These are phyloP conservation scores for Lizanozyma gosingica DNA, from an alignment of 1,139 yeast species.

Conservation along the genomic window DNA sequence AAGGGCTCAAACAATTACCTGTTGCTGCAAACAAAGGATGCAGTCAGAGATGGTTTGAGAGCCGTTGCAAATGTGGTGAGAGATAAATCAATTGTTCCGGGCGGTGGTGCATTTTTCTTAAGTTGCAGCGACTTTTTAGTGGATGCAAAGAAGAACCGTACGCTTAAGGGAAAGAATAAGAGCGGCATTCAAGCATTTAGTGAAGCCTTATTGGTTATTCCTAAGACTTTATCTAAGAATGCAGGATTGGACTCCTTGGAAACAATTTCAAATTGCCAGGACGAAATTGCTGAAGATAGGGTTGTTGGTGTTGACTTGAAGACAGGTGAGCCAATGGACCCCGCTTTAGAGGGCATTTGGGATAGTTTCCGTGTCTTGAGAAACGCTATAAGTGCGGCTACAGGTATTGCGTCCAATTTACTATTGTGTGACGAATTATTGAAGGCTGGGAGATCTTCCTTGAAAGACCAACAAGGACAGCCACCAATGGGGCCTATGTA, in stretches of 20 bases:
- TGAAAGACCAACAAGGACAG: slow-evolving; percentile 46
- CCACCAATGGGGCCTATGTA: not conserved
- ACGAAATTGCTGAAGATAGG: slow-evolving; percentile 73
- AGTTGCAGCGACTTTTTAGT: slow-evolving; percentile 67
- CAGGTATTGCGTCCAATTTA: slow-evolving; percentile 89
- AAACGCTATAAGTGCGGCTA: slow-evolving; percentile 86
- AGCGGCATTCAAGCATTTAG: slow-evolving; percentile 91
- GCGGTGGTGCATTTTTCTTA: slow-evolving; percentile 94
- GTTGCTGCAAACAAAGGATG: slow-evolving; percentile 89
- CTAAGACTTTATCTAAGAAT: slow-evolving; percentile 86
- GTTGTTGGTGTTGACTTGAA: slow-evolving; percentile 85
- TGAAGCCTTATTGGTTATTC: slow-evolving; percentile 82
- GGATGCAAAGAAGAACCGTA: slow-evolving; percentile 37
- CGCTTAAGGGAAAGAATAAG: slow-evolving; percentile 78
- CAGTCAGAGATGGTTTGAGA: slow-evolving; percentile 93
- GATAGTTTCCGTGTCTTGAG: slow-evolving; percentile 91
- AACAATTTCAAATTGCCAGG: slow-evolving; percentile 82
- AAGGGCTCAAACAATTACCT: slow-evolving; percentile 90
- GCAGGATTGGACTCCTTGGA: slow-evolving; percentile 94
- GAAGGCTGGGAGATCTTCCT: slow-evolving; percentile 90
- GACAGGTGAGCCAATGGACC: slow-evolving; percentile 95
- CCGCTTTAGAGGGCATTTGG: slow-evolving; percentile 91
- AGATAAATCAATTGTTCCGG: slow-evolving; percentile 84
- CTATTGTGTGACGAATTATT: slow-evolving; percentile 90
- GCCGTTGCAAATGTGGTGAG: slow-evolving; percentile 88